These are phyloP conservation scores for Thermothelomyces thermophilus DNA, from an alignment of 2,329 filamentous ascomycete genomes.

Conservation along the genomic window DNA sequence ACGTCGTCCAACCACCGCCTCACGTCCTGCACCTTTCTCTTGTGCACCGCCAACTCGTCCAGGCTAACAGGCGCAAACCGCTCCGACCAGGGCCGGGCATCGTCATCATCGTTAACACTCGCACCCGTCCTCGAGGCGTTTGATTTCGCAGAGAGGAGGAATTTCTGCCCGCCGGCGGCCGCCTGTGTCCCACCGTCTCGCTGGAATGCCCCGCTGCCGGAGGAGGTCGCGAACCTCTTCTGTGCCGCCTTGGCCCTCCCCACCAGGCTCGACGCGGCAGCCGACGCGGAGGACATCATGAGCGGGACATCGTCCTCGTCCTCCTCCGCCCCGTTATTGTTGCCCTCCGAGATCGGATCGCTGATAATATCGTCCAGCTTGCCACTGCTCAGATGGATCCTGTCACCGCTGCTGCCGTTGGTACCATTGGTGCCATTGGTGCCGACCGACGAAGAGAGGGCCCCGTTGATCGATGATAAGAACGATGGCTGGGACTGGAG, in stretches of 20 bases:
- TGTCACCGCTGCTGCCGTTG: neutral
- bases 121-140: conserved; percentile 5
- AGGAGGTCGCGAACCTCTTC: conserved; percentile 40
- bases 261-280: conserved; percentile 47
- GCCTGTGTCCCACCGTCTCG: neutral
- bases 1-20: conserved; percentile 74
- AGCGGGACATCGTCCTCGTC: conserved; percentile 17
- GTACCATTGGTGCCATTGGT: conserved; percentile 21
- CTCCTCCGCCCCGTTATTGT: conserved; percentile 43
- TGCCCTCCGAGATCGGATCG: conserved; percentile 56
- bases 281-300: conserved; percentile 27
- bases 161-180: conserved; percentile 20
- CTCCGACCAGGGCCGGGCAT: conserved; percentile 78
- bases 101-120: conserved; percentile 36
- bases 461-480: neutral
- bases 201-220: neutral
- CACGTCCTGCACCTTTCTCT: conserved; percentile 86
- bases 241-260: conserved; percentile 48
- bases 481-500: conserved; percentile 17
- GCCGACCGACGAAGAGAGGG: neutral
- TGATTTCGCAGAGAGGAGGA: conserved; percentile 14
- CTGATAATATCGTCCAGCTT: conserved; percentile 44
- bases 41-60: conserved; percentile 87
- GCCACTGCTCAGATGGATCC: neutral
- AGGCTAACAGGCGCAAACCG: conserved; percentile 68